phyloP scores from a whole-genome alignment of 345 rosid genomes.

The Hypericum perforatum region DNA sequence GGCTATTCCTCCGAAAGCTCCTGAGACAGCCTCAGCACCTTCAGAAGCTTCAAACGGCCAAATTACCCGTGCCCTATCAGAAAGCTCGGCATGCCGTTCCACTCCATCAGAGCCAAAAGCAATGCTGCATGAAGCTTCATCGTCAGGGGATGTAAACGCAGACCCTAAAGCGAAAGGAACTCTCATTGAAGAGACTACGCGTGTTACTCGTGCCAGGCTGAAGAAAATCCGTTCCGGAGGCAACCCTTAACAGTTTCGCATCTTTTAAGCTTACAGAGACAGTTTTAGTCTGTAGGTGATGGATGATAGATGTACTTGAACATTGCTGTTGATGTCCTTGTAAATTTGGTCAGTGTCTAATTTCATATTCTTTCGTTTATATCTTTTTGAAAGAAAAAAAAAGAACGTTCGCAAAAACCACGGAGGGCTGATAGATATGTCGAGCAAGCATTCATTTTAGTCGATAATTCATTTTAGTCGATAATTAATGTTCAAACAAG shows the following conservation, averaged over 20 bases:
- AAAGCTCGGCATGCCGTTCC: slow-evolving; percentile 20
- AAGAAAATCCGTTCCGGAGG: slow-evolving; percentile 42
- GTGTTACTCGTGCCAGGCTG: slow-evolving; percentile 30
- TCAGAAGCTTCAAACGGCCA: slow-evolving; percentile 16
- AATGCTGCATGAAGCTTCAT: slow-evolving; percentile 37
- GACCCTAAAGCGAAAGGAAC: slow-evolving; percentile 44
- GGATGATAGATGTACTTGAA: no score
- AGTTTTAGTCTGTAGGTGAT: no score
- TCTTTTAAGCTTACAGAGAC: no score
- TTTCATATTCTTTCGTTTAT: no score
- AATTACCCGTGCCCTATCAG: slow-evolving; percentile 28
- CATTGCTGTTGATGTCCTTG: no score
- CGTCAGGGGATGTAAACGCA: slow-evolving; percentile 25
- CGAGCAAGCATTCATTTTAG: no score
- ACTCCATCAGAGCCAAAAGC: slow-evolving; percentile 32
- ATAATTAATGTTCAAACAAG: no score
- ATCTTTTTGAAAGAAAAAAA: no score
- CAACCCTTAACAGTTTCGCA: neutral
- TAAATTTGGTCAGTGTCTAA: no score
- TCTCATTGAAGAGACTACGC: slow-evolving; percentile 38
- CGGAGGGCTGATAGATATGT: no score
- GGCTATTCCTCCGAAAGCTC: slow-evolving; percentile 26
- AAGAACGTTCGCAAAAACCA: no score
- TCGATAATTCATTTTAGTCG: no score
- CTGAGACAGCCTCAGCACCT: slow-evolving; percentile 22